These are phyloP conservation scores for Phialemoniopsis sp. DNA, from an alignment of 2,329 filamentous ascomycete genomes.

Conservation along the genomic window DNA sequence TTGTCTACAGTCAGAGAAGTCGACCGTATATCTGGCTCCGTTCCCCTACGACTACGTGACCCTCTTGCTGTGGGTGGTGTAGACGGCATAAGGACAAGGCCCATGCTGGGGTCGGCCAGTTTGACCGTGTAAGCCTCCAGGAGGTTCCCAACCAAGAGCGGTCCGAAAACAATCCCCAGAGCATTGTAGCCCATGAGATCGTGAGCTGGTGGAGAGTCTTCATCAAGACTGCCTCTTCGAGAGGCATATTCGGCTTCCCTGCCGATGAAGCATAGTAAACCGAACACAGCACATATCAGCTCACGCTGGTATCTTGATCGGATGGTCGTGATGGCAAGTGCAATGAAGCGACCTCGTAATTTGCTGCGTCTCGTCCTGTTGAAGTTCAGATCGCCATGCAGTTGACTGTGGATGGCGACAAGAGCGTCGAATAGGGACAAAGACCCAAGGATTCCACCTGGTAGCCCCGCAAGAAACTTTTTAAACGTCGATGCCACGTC, in stretches of 20 bases:
- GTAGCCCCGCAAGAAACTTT: conserved; percentile 56
- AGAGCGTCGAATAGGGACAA: conserved; percentile 57
- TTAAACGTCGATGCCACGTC: conserved; percentile 68
- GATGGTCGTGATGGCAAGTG: conserved; percentile 57
- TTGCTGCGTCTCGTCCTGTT: conserved; percentile 49
- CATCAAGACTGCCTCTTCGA: conserved; percentile 38
- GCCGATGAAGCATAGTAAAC: conserved; percentile 58
- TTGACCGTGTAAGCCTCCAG: conserved; percentile 47
- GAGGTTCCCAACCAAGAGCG: conserved; percentile 56
- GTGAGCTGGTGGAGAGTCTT: conserved; percentile 17
- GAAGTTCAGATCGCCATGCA: conserved; percentile 46
- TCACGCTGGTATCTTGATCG: conserved; percentile 56
- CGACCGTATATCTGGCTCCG: conserved; percentile 10
- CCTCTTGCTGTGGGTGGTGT: conserved; percentile 36
- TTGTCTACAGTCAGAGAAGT: conserved; percentile 43
- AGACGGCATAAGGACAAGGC: conserved; percentile 35
- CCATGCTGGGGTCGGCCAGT: conserved; percentile 32
- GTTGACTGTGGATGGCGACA: conserved; percentile 54
- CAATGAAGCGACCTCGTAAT: conserved; percentile 60
- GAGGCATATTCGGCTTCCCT: conserved; percentile 46
- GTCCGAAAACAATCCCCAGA: conserved; percentile 62
- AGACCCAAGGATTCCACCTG: conserved; percentile 63
- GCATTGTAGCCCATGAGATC: conserved; percentile 62
- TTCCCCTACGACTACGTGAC: not conserved
- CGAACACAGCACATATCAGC: conserved; percentile 64